Conservation (phyloP, 2,329 filamentous ascomycete species). For the Calonectria hongkongensis region DNA sequence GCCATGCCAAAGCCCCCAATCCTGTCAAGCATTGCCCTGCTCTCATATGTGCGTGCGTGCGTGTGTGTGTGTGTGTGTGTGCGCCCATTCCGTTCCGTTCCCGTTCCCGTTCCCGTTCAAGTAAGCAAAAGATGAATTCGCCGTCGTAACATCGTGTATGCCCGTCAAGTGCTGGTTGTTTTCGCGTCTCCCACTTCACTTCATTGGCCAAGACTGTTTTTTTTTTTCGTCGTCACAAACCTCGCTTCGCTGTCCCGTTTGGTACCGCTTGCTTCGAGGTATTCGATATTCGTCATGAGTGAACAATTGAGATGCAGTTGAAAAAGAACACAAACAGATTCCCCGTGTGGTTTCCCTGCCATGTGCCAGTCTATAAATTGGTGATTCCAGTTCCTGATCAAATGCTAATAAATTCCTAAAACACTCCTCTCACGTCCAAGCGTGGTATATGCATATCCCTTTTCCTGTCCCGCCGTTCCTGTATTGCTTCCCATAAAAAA, state of each 20-base stretch:
- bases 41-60: neutral
- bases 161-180: neutral
- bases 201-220: neutral
- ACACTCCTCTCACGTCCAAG: slow-evolving; percentile 52
- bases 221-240: slow-evolving; percentile 5
- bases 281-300: slow-evolving; percentile 44
- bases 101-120: neutral
- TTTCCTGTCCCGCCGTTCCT: slow-evolving; percentile 50
- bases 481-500: slow-evolving; percentile 47
- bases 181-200: neutral
- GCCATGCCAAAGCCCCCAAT: slow-evolving; percentile 21
- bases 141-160: slow-evolving; percentile 7
- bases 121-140: slow-evolving; percentile 6
- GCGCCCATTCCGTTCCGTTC: neutral
- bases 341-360: slow-evolving; percentile 53
- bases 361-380: slow-evolving; percentile 55
- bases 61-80: neutral
- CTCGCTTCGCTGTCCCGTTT: slow-evolving; percentile 7
- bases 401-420: slow-evolving; percentile 50
- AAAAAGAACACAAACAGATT: slow-evolving; percentile 45
- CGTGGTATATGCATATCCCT: slow-evolving; percentile 54
- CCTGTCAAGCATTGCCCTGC: slow-evolving; percentile 37
- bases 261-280: slow-evolving; percentile 23
- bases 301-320: slow-evolving; percentile 44
- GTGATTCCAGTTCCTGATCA: slow-evolving; percentile 51